Base-by-base conservation (phyloP, 2,329 filamentous ascomycete species). In the Neonectria neomacrospora region DNA sequence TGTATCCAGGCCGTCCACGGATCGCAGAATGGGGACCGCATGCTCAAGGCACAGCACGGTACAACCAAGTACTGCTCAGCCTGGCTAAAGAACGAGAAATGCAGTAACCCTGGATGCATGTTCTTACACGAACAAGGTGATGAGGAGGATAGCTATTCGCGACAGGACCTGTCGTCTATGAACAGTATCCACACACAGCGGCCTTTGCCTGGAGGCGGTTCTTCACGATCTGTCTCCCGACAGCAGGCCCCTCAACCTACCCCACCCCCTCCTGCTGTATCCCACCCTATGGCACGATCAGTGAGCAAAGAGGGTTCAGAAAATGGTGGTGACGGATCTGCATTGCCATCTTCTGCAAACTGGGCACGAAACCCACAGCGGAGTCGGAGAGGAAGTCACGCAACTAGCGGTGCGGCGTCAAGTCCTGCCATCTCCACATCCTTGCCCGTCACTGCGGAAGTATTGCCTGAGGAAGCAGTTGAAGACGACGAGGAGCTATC, bases 31-130 rank as follows among this genome's bases (percentile, higher is more conserved):
- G 94, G 93, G 55, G 96, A 98, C 66, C 86, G 95, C 54, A 85
- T 93, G 14, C 81, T 99, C 20, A 90, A 93, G 82, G 94, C 88
- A 4, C 90, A 89, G 74, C 80, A 89, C 56, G 96, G 96, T 23
- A 99, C 96, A 0, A 99, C 96, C 5, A 99, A 99, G 77, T 99
- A 99, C 79, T 99, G 96, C 78, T 99, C 96, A 0, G 95, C 96
- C 4, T 99, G 96, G 83, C 85, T 99, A 18, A 91, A 96, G 61
- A 94, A 96, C 70, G 96, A 99, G 78, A 91, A 90, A 69, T 99
- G 96, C 79, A 94, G 92, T 60, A 99, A 99, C 74, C 90, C 94
- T 54, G 95, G 96, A 67, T 99, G 96, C 82, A 99, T 97, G 88
- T 99, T 99, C 78, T 81, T 99, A 54, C 96, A 99, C 75, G 96